These are phyloP conservation scores for Cucurbita pepo DNA, from an alignment of 306 rosid species.

Conservation along the genomic window DNA sequence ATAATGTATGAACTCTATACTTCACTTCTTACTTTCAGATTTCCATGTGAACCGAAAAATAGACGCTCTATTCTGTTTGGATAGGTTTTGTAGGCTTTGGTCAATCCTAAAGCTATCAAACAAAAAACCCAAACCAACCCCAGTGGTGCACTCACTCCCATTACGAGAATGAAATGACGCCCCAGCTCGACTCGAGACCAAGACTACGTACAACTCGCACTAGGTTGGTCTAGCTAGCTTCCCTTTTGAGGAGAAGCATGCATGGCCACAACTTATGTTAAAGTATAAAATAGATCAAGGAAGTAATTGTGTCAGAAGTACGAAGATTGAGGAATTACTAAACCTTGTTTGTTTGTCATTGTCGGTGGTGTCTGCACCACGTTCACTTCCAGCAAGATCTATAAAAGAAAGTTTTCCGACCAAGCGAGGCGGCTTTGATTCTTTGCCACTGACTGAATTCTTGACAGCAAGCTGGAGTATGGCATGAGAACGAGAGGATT, in stretches of 20 bases:
- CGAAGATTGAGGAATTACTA: not conserved
- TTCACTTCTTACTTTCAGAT: no score
- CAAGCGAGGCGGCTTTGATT: constrained; percentile 75
- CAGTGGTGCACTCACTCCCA: no score
- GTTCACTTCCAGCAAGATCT: constrained; percentile 99
- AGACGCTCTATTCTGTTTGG: not conserved
- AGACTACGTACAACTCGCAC: no score
- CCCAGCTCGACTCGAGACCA: no score
- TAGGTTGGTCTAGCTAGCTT: not conserved
- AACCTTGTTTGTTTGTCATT: constrained; percentile 96
- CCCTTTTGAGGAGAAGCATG: not conserved
- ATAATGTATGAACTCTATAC: no score
- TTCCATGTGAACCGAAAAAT: not conserved
- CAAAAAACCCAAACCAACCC: not conserved
- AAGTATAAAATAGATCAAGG: not conserved
- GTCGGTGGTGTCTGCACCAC: constrained; percentile 99
- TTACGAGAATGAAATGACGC: no score
- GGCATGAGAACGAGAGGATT: constrained; percentile 97
- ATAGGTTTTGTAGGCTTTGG: not conserved
- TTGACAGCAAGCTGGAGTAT: constrained; percentile 96
- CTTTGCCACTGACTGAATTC: constrained; percentile 67
- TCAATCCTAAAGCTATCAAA: not conserved
- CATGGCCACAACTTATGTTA: not conserved
- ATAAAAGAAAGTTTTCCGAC: constrained; percentile 96
- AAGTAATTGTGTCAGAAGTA: not conserved